A percentile compares a stretch with the other conserved stretches of the same genome.
phyloP scores from a whole-genome alignment of 352 stramenopile species.

The Pythium phragmiticola region DNA sequence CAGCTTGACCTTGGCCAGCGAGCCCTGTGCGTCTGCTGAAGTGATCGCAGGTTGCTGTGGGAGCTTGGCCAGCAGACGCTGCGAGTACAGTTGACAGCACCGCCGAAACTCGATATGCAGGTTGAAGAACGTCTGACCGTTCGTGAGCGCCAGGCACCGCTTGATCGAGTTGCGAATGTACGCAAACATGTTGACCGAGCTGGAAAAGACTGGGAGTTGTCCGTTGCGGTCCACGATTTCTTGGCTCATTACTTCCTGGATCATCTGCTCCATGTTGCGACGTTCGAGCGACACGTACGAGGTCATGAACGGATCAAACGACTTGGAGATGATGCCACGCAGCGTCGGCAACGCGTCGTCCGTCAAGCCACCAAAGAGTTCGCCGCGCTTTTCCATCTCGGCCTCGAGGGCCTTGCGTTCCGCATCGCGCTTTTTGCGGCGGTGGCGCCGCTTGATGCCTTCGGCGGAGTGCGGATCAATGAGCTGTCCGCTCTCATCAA shows the following conservation, averaged over 20 bases:
- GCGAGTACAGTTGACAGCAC: conserved; percentile 75
- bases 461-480: conserved; percentile 74
- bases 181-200: conserved; percentile 97
- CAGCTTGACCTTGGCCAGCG: conserved; percentile 51
- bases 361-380: conserved; percentile 30
- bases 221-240: conserved; percentile 95
- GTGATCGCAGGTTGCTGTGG: conserved; percentile 31
- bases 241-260: conserved; percentile 88
- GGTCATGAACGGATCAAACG: conserved; percentile 98
- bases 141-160: conserved; percentile 95
- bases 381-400: conserved; percentile 61
- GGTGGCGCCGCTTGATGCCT: conserved; percentile 73
- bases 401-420: conserved; percentile 64
- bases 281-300: conserved; percentile 96
- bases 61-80: conserved; percentile 72
- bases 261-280: conserved; percentile 95
- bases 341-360: conserved; percentile 67
- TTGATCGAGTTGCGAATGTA: conserved; percentile 99
- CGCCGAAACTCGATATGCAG: conserved; percentile 94
- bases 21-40: conserved; percentile 5
- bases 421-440: conserved; percentile 68
- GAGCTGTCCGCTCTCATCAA: conserved; percentile 69
- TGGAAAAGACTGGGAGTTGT: conserved; percentile 95
- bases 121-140: conserved; percentile 97
- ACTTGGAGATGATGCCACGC: conserved; percentile 85